These are phyloP conservation scores for Ascochyta fabae DNA, from an alignment of 2,329 filamentous ascomycete species.

Conservation along the genomic window DNA sequence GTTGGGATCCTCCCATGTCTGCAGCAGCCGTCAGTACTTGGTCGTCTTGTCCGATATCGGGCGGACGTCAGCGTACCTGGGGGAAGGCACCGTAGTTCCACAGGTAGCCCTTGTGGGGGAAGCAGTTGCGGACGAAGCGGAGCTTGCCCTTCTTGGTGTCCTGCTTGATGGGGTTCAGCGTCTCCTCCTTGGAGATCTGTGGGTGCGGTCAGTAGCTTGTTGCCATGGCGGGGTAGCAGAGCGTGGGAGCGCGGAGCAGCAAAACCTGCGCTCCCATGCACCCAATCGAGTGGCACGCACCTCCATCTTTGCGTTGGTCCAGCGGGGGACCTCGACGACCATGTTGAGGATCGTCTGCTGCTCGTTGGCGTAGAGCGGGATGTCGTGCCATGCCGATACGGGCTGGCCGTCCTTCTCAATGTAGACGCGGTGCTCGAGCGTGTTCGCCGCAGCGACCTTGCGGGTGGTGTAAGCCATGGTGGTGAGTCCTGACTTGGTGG, in stretches of 20 bases:
- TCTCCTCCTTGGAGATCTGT: conserved; percentile 98
- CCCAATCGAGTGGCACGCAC: conserved; percentile 60
- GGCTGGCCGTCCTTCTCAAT: conserved; percentile 96
- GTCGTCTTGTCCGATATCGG: conserved; percentile 36
- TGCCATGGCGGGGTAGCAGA: conserved; percentile 20
- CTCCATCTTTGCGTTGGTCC: conserved; percentile 99
- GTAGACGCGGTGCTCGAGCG: conserved; percentile 95
- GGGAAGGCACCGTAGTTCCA: conserved; percentile 99
- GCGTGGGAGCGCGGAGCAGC: background rate
- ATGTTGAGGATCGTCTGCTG: conserved; percentile 98
- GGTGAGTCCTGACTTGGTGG: conserved; percentile 30
- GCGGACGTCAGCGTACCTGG: conserved; percentile 66
- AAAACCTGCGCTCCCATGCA: background rate
- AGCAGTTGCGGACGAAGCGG: conserved; percentile 99
- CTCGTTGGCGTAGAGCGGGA: conserved; percentile 95
- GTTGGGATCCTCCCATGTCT: conserved; percentile 99
- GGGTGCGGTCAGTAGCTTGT: conserved; percentile 29
- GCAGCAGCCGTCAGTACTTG: conserved; percentile 36
- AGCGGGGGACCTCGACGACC: conserved; percentile 98
- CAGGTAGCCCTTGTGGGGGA: conserved; percentile 99
- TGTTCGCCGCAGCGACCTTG: conserved; percentile 90
- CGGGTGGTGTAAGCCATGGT: conserved; percentile 76
- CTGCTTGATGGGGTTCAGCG: conserved; percentile 99
- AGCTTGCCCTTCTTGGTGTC: conserved; percentile 99
- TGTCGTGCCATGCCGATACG: conserved; percentile 96